Conservation (phyloP, 1,284 basidiomycete genomes). For the Tremellales sp. region DNA sequence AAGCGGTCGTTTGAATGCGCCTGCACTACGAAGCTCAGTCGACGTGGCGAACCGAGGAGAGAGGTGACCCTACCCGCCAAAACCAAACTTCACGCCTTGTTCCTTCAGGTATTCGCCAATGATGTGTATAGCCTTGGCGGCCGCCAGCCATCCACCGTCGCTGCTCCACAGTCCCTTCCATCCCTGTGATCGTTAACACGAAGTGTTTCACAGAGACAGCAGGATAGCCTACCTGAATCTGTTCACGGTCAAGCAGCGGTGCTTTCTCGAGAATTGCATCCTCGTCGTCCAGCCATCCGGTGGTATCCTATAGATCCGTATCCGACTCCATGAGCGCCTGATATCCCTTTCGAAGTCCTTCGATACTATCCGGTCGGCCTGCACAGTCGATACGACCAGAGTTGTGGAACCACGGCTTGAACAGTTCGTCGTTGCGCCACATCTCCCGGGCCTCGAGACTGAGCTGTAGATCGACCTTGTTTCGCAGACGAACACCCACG, state of each 20-base stretch:
- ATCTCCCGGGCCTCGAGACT: slow-evolving; percentile 25
- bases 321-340: slow-evolving; percentile 6
- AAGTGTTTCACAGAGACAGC: not conserved
- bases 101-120: slow-evolving; percentile 31
- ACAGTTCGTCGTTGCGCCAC: slow-evolving; percentile 39
- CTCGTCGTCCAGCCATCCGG: slow-evolving; percentile 30
- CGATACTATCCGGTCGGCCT: slow-evolving; percentile 9
- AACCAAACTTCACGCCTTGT: slow-evolving; percentile 34
- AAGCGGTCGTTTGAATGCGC: slow-evolving; percentile 32
- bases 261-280: slow-evolving; percentile 25
- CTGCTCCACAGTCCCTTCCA: slow-evolving; percentile 33
- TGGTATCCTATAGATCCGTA: slow-evolving; percentile 7
- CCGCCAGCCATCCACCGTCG: slow-evolving; percentile 44
- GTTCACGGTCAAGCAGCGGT: slow-evolving; percentile 16
- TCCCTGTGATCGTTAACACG: too few relatives aligned
- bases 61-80: slow-evolving; percentile 19
- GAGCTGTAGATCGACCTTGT: slow-evolving; percentile 10
- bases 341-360: slow-evolving; percentile 16
- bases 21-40: slow-evolving; percentile 9
- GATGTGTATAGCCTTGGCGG: slow-evolving; percentile 38
- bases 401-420: slow-evolving; percentile 36
- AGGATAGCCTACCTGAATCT: slow-evolving; percentile 17
- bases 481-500: slow-evolving; percentile 13
- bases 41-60: not conserved
- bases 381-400: slow-evolving; percentile 21